Percentiles rank a stretch among this genome's conserved stretches.
Conservation (phyloP, 1,284 basidiomycete genomes). For the Porogramme epimiltina region DNA sequence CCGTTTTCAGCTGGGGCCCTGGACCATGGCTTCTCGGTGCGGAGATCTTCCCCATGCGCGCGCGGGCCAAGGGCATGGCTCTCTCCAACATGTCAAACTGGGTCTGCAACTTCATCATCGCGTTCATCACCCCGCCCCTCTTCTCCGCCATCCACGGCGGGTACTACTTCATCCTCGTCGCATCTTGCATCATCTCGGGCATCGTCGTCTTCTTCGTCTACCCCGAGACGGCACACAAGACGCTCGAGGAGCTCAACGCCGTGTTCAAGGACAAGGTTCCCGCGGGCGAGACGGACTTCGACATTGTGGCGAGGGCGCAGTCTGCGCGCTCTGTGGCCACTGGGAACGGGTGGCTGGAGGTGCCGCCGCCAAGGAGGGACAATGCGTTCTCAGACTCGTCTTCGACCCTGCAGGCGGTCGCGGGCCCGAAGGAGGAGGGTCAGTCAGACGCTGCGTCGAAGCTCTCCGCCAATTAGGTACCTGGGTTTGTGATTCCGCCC, state of each 20-base stretch:
- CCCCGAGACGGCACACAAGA: conserved; percentile 44
- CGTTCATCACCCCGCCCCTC: conserved; percentile 54
- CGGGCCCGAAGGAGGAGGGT: no score
- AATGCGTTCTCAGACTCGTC: no score
- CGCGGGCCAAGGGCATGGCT: conserved; percentile 68
- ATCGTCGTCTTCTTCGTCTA: conserved; percentile 50
- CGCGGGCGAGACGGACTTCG: no score
- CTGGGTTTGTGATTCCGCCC: no score
- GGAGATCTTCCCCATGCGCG: conserved; percentile 69
- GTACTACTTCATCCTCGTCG: conserved; percentile 53
- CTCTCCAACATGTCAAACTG: conserved; percentile 63
- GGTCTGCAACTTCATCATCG: conserved; percentile 57
- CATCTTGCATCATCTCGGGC: conserved; percentile 45
- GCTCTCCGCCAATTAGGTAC: no score
- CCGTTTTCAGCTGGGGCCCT: conserved; percentile 67
- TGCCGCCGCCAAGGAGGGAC: no score
- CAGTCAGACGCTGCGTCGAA: no score
- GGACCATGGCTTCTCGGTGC: conserved; percentile 61
- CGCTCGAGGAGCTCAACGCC: conserved; percentile 51
- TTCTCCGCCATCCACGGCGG: conserved; percentile 45
- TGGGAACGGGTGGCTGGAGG: no score
- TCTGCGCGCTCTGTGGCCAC: no score
- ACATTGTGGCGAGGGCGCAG: no score
- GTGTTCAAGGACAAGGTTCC: conserved; percentile 34
- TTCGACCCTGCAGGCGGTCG: no score